Base-by-base conservation (phyloP, 2,329 filamentous ascomycete genomes). In the Alternaria metachromatica region DNA sequence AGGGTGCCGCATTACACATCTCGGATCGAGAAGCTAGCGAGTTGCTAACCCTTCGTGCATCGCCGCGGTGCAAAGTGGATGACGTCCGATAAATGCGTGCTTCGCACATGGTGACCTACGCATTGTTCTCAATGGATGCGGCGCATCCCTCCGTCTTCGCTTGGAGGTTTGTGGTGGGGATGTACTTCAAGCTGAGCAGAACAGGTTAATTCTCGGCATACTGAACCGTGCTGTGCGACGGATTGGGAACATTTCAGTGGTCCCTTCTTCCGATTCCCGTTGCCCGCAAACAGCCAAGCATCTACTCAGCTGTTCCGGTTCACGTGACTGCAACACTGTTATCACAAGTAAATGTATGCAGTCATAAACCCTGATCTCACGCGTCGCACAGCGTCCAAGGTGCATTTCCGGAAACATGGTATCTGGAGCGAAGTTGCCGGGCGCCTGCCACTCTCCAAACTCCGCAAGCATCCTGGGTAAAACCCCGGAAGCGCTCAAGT, bases 351-450 rank as follows among this genome's bases (percentile, higher is more conserved):
- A 37, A 30, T 60, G 11, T 51, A 48, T 58, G 33, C 54, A 60
- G 44, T 63, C 54, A 58, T 28, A 26, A 30, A 51, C 20, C 51
- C 45, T 49, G 53, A 54, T 53, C 37, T 61, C 58, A 41, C 25
- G 51, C 46, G 56, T 57, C 56, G 48, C 55, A 61, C 51, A 30
- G 25, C 41, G 18, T 18, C 54, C 43, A 63, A 48, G n/a, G 55
- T 62, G 55, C 58, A 48, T 60, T 66, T 63, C 68, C 62, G 51
- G 53, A 66, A 71, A 66, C 62, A 68, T 64, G 59, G 63, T 58
- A 58, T 49, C 20, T 51, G 56, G 60, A 68, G 64, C 67, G 65
- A 64, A 60, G 25, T 21, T 37, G 23, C 60, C 21, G 58, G 26
- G 18, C 44, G 44, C 58, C 63, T 63, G 56, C 25, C 30, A 46